Percentiles rank a stretch among this genome's conserved stretches.
These are phyloP conservation scores for Pythium folliculosum DNA, from an alignment of 352 stramenopile species.

Conservation along the genomic window DNA sequence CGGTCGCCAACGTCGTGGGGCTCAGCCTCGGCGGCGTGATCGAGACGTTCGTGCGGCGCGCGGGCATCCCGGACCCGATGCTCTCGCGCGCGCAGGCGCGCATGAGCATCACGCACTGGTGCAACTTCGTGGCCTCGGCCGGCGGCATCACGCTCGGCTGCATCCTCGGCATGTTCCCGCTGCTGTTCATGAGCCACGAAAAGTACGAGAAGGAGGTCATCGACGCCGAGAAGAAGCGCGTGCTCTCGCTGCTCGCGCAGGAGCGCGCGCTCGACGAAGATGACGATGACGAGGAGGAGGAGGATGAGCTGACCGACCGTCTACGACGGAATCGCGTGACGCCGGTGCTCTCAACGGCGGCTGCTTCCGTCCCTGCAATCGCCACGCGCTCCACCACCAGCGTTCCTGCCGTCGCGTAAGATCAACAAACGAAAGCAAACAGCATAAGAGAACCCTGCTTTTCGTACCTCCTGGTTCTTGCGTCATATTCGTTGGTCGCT, in stretches of 20 bases:
- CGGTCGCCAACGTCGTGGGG: slow-evolving; percentile 92
- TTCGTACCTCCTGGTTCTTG: too few species aligned
- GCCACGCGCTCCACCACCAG: too few species aligned
- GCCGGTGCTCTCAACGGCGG: background rate
- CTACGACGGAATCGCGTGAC: background rate
- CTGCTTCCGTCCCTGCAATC: too few species aligned
- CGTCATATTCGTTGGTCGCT: too few species aligned
- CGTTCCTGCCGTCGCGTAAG: too few species aligned
- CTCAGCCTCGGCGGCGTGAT: slow-evolving; percentile 94
- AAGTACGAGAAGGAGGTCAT: slow-evolving; percentile 58
- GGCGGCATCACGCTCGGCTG: slow-evolving; percentile 88
- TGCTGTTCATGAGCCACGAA: slow-evolving; percentile 86
- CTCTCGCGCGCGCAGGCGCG: slow-evolving; percentile 78
- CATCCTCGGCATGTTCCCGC: slow-evolving; percentile 89
- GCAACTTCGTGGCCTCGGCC: slow-evolving; percentile 77
- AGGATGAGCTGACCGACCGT: background rate
- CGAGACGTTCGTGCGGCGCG: slow-evolving; percentile 66
- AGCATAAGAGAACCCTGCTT: too few species aligned
- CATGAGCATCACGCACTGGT: slow-evolving; percentile 74
- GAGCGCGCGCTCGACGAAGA: slow-evolving; percentile 16
- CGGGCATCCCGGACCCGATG: slow-evolving; percentile 68
- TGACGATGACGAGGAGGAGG: slow-evolving; percentile 14
- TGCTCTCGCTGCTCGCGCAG: slow-evolving; percentile 20
- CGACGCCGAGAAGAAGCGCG: slow-evolving; percentile 34
- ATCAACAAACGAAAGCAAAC: too few species aligned